Base-by-base conservation (phyloP, 345 rosid species). In the Sonneratia caseolaris region DNA sequence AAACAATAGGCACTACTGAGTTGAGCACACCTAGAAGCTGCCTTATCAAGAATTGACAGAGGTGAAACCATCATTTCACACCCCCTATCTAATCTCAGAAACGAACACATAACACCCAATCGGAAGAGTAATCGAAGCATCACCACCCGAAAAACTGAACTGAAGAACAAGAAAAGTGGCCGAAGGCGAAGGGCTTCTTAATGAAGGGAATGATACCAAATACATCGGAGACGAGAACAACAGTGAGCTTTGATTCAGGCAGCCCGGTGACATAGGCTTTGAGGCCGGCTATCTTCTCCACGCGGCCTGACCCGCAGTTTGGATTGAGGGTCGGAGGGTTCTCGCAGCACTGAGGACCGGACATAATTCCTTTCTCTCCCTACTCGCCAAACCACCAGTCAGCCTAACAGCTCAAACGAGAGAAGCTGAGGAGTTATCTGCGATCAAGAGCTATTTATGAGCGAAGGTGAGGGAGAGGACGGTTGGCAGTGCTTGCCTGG, bases 261-360 rank as follows among this genome's bases (percentile, higher is more conserved):
- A 79, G 37, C 49, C 87, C 84, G 18, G 73, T 43, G 68, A 81
- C 73, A 49, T 86, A 86, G 43, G 81, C 37, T 24, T 75, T 69
- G 55, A 82, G 77, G 69, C 81, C 84, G n/a, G 84, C 86, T 8
- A 86, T 48, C 51, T 80, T 73, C 59, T 77, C 74, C 18, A 82
- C 76, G 18, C 59, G 76, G 21, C 87, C 81, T 12, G 16, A 71
- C 38, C 87, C 86, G 24, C 61, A 14, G 70, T 16, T 51, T 16
- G 80, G 77, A 70, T 62, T 15, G 65, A 80, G 76, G 0, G 62
- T 48, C 48, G 87, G 89, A 32, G 87, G 82, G 66, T 86, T 86
- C 48, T 76, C 76, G 65, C 81, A 83, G 74, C 89, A 82, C 78
- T 82, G 78, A 61, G 81, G 76, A 13, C 86, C 80, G 18, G 86